Evolutionary conservation across 306 rosid species (phyloP), one percentile per base, ranked within the genome.

Genomic region (Sphenostylis stenocarpa): DNA sequence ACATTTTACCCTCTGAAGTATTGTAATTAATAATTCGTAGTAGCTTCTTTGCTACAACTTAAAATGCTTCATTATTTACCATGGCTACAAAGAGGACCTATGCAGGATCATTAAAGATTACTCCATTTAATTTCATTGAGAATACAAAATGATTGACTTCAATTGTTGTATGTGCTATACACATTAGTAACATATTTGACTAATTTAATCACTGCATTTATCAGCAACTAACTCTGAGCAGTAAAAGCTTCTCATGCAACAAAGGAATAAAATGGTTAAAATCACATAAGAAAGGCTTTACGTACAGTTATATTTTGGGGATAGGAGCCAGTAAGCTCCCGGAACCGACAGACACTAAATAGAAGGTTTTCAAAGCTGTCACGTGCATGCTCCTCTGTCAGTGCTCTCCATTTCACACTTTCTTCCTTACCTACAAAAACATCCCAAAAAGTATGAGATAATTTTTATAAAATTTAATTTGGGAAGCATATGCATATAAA

Each of bases 291-390:
- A 45, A 29, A 81, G 28, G 74, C 29, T 51, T n/a, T 51, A 73
- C 94, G 77, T 86, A 90, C 97, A 7, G 97, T 95, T 81, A 95
- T 86, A 70, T 95, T 92, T 41, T 82, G 87, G 69, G 99, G 97
- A 83, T 92, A 90, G 65, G 79, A 20, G 67, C 97, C 97, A 20
- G 97, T 95, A 38, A 92, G 94, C 84, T 95, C 99, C 68, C 99
- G 87, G 81, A 95, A 92, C 29, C 97, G 93, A 73, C 97, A 90
- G 60, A 95, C 82, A 73, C 97, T 95, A 77, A 95, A 92, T 19
- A 90, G 88, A 85, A 95, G 99, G 83, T 95, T 95, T 80, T 90
- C 99, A 68, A 95, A 95, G 81, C 99, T 95, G 85, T 95, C 97
- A 44, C 97, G 83, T 23, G 97, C 99, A 84, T 95, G 94, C 86